phyloP scores from a whole-genome alignment of 768 basidiomycete genomes.

The Jaapia argillacea region DNA sequence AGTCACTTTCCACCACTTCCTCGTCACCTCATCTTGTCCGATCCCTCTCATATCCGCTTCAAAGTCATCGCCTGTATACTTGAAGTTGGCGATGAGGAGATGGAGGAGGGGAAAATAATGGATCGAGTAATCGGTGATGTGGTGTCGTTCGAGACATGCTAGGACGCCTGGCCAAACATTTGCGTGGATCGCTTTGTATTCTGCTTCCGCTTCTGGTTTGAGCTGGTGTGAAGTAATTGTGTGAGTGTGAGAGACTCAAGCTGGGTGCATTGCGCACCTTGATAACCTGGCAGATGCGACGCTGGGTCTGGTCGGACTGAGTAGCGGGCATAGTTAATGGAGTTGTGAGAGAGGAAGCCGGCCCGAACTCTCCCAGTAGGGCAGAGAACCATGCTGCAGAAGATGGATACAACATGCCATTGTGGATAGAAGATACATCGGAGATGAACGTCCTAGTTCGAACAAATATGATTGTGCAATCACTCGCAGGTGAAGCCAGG shows the following conservation, averaged over 20 bases:
- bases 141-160: constrained; percentile 45
- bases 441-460: too few relatives aligned
- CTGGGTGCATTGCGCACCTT: constrained; percentile 28
- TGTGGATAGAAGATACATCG: too few relatives aligned
- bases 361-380: too few relatives aligned
- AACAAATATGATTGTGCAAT: too few relatives aligned
- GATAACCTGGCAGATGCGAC: constrained; percentile 66
- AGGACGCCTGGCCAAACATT: constrained; percentile 65
- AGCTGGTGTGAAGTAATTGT: constrained; percentile 30
- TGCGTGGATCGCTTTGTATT: constrained; percentile 50
- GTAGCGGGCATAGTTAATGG: constrained; percentile 17
- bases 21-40: constrained; percentile 58
- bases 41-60: constrained; percentile 56
- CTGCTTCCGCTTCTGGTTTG: constrained; percentile 37
- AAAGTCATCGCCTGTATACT: constrained; percentile 59
- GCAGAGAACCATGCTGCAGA: too few relatives aligned
- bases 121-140: constrained; percentile 72
- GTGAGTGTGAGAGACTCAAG: not conserved
- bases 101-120: constrained; percentile 51
- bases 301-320: too few relatives aligned
- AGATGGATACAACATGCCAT: too few relatives aligned
- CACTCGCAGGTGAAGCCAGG: too few relatives aligned
- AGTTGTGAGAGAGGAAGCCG: too few relatives aligned
- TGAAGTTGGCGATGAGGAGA: constrained; percentile 73
- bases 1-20: constrained; percentile 68